phyloP scores from a whole-genome alignment of 352 stramenopile genomes.

The Phytophthora pisi region DNA sequence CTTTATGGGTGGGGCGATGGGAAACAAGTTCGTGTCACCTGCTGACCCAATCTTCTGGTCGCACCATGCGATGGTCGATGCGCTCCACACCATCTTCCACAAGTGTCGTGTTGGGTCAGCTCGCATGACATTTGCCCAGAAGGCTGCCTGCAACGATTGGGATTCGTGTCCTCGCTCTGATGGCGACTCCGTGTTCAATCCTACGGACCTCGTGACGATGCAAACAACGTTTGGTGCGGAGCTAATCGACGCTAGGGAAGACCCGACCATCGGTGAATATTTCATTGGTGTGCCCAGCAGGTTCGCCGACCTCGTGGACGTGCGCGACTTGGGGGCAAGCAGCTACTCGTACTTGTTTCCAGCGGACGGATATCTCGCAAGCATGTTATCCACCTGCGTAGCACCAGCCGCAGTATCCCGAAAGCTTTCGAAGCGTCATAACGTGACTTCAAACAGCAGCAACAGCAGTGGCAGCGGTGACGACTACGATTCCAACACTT shows the following conservation, averaged over 20 bases:
- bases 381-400: slow-evolving; percentile 35
- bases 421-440: too few relatives aligned
- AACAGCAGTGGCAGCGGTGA: too few relatives aligned
- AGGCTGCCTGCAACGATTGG: slow-evolving; percentile 20
- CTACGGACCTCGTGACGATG: slow-evolving; percentile 38
- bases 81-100: slow-evolving; percentile 64
- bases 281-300: slow-evolving; percentile 31
- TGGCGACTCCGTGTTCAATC: slow-evolving; percentile 35
- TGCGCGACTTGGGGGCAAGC: slow-evolving; percentile 36
- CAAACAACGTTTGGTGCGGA: slow-evolving; percentile 32
- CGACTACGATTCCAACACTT: too few relatives aligned
- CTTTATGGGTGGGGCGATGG: slow-evolving; percentile 45
- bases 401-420: not conserved
- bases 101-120: slow-evolving; percentile 52
- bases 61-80: slow-evolving; percentile 63
- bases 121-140: slow-evolving; percentile 46
- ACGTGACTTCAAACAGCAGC: too few relatives aligned
- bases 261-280: slow-evolving; percentile 38
- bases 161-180: slow-evolving; percentile 11
- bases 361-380: slow-evolving; percentile 34
- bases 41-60: slow-evolving; percentile 71
- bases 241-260: slow-evolving; percentile 27
- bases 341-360: slow-evolving; percentile 47
- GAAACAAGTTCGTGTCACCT: slow-evolving; percentile 34
- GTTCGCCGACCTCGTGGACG: slow-evolving; percentile 44